phyloP scores from a whole-genome alignment of 352 stramenopile genomes.

The Phytophthora crassamura region DNA sequence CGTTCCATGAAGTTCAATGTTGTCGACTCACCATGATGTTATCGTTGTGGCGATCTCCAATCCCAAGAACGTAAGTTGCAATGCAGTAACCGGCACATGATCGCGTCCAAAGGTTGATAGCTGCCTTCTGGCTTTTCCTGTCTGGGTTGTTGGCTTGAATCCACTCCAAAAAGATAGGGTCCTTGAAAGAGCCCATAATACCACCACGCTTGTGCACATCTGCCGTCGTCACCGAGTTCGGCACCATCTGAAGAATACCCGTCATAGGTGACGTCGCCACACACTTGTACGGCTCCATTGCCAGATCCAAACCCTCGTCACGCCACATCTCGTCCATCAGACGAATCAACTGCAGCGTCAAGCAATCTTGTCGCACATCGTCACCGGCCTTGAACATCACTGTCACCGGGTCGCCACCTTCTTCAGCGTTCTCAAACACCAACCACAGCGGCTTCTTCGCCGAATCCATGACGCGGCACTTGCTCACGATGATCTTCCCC shows the following conservation, averaged over 20 bases:
- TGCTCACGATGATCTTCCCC: constrained; percentile 74
- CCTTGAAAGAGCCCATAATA: constrained; percentile 78
- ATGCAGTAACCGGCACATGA: constrained; percentile 93
- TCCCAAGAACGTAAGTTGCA: constrained; percentile 93
- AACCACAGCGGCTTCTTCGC: constrained; percentile 88
- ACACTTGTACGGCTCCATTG: constrained; percentile 91
- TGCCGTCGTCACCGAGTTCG: constrained; percentile 90
- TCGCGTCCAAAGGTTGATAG: constrained; percentile 83
- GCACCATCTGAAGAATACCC: constrained; percentile 91
- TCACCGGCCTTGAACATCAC: constrained; percentile 95
- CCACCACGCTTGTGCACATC: constrained; percentile 87
- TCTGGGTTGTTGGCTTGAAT: constrained; percentile 81
- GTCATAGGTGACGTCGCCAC: constrained; percentile 90
- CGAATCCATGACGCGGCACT: constrained; percentile 87
- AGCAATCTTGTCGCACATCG: constrained; percentile 95
- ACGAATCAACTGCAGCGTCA: constrained; percentile 92
- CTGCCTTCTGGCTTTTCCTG: constrained; percentile 51
- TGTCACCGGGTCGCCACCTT: constrained; percentile 69
- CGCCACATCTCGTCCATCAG: constrained; percentile 94
- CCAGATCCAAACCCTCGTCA: constrained; percentile 88
- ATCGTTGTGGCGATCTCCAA: constrained; percentile 95
- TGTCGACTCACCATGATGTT: constrained; percentile 92
- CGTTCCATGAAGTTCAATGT: background rate
- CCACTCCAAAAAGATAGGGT: constrained; percentile 83
- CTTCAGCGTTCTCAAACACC: constrained; percentile 82